Evolutionary conservation across 2,329 filamentous ascomycete species (phyloP), one percentile per base, ranked within the genome.

Genomic region (Aspergillus sp.): DNA sequence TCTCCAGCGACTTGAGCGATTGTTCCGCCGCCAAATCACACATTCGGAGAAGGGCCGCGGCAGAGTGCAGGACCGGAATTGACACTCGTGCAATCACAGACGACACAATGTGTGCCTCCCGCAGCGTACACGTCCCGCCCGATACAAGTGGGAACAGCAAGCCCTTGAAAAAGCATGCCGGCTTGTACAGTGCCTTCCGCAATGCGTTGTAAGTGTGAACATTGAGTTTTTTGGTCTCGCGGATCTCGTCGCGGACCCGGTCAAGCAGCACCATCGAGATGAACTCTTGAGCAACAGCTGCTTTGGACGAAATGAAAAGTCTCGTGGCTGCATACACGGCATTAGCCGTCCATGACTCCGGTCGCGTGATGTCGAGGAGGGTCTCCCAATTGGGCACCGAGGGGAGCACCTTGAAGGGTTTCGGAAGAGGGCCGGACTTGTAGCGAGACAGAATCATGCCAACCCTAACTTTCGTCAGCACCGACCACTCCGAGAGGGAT

Each of bases 391-490:
- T 83, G 6, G 90, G 90, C 12, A 97, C 82, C 0, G 90, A 90
- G 2, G 93, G 93, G 7, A 98, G 79, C 55, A 97, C 90, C 71
- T 97, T 97, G 78, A 98, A 95, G 0, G 91, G 91, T 70, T 98
- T 98, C 17, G 93, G 93, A 27, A 98, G 79, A 56, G 91, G 91
- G n/a, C 93, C 93, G 12, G 87, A 91, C 71, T 95, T 95, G 75
- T 95, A 97, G 55, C 91, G 83, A 22, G 88, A 90, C 50, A 98
- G 79, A 51, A 97, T 85, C 56, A 90, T 77, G 51, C 90, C 91
- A 58, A 95, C 84, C 73, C 84, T 89, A 44, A 41, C 53, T 20
- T 38, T 33, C 23, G 41, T 59, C 49, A 65, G 55, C 43, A 55
- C 46, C 15, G 10, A 4, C 35, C 7, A 7, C 17, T n/a, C 33